These are phyloP conservation scores for Lasiodiplodia gonubiensis DNA, from an alignment of 2,329 filamentous ascomycete species.

Conservation along the genomic window DNA sequence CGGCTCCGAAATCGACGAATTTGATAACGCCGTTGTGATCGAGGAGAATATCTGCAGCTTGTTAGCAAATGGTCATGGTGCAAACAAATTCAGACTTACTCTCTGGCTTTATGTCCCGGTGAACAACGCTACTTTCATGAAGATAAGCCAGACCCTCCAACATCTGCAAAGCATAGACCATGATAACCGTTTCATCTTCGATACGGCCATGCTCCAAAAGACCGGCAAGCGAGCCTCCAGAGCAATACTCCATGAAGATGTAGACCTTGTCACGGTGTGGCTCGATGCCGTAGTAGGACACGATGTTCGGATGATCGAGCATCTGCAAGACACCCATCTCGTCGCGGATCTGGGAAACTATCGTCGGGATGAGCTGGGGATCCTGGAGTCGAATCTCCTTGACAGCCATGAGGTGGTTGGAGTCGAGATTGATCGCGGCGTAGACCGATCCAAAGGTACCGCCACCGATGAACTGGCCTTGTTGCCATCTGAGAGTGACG, in stretches of 20 bases:
- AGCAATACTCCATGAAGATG: conserved; percentile 99
- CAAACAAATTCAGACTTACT: conserved; percentile 63
- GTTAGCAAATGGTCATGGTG: conserved; percentile 31
- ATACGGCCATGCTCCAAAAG: conserved; percentile 94
- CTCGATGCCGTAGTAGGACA: conserved; percentile 97
- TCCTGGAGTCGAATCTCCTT: conserved; percentile 98
- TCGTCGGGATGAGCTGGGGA: conserved; percentile 91
- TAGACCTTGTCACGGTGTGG: conserved; percentile 99
- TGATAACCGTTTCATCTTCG: conserved; percentile 96
- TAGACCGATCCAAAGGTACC: conserved; percentile 98
- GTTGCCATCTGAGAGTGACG: conserved; percentile 95
- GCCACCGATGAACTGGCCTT: conserved; percentile 96
- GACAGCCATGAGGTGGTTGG: conserved; percentile 95
- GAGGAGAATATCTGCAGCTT: conserved; percentile 77
- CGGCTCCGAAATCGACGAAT: conserved; percentile 97
- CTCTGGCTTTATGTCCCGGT: conserved; percentile 97
- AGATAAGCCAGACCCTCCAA: conserved; percentile 93
- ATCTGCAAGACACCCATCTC: conserved; percentile 97
- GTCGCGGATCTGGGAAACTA: conserved; percentile 91
- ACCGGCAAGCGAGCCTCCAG: conserved; percentile 86
- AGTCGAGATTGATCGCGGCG: conserved; percentile 95
- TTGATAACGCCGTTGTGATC: conserved; percentile 99
- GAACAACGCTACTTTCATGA: conserved; percentile 88
- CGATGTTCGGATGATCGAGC: conserved; percentile 95
- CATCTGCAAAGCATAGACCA: conserved; percentile 94